Percentiles rank a stretch among this genome's conserved stretches.
Conservation (phyloP, 2,329 filamentous ascomycete species). For the Tolypocladium endophyticum region DNA sequence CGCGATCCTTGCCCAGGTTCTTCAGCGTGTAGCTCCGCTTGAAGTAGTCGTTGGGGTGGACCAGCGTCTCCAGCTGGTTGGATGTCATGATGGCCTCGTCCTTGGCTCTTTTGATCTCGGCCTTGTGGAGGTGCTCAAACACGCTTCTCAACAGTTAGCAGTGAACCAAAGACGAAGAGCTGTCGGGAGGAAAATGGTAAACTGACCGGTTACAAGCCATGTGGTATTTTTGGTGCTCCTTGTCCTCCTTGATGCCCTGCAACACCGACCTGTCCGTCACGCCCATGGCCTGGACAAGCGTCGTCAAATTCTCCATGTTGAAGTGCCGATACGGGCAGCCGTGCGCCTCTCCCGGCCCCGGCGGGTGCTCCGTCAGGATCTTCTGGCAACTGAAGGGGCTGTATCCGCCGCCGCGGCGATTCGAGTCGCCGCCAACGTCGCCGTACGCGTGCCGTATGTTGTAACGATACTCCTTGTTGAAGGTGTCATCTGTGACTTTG, state of each 20-base stretch:
- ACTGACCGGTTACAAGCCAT: slow-evolving; percentile 83
- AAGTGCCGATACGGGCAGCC: slow-evolving; percentile 97
- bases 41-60: slow-evolving; percentile 97
- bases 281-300: slow-evolving; percentile 66
- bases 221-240: slow-evolving; percentile 79
- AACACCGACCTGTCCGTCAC: slow-evolving; percentile 69
- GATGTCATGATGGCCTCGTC: slow-evolving; percentile 62
- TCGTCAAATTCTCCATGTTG: slow-evolving; percentile 71
- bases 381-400: slow-evolving; percentile 91
- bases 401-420: slow-evolving; percentile 77
- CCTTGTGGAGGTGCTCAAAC: slow-evolving; percentile 78
- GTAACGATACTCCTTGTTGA: slow-evolving; percentile 97
- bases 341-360: slow-evolving; percentile 78
- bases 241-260: slow-evolving; percentile 77
- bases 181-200: slow-evolving; percentile 1
- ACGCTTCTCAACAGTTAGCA: slow-evolving; percentile 39
- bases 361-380: slow-evolving; percentile 80
- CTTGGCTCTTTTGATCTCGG: slow-evolving; percentile 65
- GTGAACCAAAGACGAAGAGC: background rate
- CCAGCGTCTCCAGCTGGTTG: slow-evolving; percentile 82
- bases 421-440: slow-evolving; percentile 86
- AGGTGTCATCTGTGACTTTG: slow-evolving; percentile 82
- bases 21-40: slow-evolving; percentile 87
- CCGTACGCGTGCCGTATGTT: slow-evolving; percentile 93
- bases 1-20: slow-evolving; percentile 52